phyloP scores from a whole-genome alignment of 1,284 basidiomycete genomes.

The Boletus semigastroideus region DNA sequence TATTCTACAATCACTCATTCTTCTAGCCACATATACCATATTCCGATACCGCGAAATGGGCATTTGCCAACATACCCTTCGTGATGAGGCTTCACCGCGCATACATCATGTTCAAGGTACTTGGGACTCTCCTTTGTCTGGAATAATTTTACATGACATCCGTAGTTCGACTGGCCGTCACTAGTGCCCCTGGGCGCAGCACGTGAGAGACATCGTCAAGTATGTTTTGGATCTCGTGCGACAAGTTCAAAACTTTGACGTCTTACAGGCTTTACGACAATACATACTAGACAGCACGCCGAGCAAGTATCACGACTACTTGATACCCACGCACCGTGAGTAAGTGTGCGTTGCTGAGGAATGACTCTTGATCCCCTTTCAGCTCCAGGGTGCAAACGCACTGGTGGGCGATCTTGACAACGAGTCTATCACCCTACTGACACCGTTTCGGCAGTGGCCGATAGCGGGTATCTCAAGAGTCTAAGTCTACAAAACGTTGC shows the following conservation, averaged over 20 bases:
- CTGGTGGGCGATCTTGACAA: constrained; percentile 7
- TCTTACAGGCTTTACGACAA: constrained; percentile 24
- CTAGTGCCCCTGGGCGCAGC: constrained; percentile 10
- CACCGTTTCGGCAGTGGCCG: constrained; percentile 28
- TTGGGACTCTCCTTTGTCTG: background rate
- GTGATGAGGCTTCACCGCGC: constrained; percentile 34
- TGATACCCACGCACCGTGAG: constrained; percentile 40
- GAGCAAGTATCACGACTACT: constrained; percentile 33
- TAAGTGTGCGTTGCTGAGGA: background rate
- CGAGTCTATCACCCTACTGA: background rate
- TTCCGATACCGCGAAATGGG: constrained; percentile 28
- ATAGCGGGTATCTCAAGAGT: constrained; percentile 41
- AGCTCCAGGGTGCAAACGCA: constrained; percentile 43
- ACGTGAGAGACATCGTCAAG: constrained; percentile 19
- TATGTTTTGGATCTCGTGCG: constrained; percentile 1
- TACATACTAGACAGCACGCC: constrained; percentile 36
- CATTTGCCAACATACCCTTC: constrained; percentile 39
- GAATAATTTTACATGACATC: background rate
- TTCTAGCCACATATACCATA: constrained; percentile 30
- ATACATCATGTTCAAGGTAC: constrained; percentile 28
- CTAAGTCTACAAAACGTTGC: constrained; percentile 43
- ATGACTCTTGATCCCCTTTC: background rate
- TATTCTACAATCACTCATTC: background rate
- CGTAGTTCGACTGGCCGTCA: constrained; percentile 22
- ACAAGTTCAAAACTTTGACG: background rate